phyloP scores from a whole-genome alignment of 768 basidiomycete genomes.

The Hydnomerulius pinastri region DNA sequence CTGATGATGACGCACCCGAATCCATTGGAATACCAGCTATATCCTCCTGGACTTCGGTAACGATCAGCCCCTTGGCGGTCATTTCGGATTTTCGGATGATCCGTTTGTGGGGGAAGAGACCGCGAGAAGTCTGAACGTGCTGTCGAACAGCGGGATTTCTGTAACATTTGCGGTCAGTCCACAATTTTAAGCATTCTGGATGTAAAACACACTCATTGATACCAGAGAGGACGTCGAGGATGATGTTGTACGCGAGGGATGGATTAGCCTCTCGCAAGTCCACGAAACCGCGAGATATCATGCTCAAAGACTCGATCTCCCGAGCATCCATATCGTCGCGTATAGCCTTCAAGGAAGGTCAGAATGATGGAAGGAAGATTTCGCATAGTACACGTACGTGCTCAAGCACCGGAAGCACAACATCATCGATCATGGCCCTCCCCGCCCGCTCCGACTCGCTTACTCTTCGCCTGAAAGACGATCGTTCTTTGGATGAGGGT shows the following conservation, averaged over 20 bases:
- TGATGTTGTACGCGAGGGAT: conserved; percentile 80
- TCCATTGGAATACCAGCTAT: conserved; percentile 51
- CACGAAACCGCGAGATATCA: conserved; percentile 86
- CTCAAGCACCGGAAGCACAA: conserved; percentile 78
- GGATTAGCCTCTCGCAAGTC: conserved; percentile 85
- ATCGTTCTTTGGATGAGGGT: conserved; percentile 37
- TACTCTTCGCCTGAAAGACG: conserved; percentile 47
- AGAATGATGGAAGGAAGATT: background rate
- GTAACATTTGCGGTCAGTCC: conserved; percentile 8
- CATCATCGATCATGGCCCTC: conserved; percentile 72
- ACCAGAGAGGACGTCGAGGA: conserved; percentile 87
- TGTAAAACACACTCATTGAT: conserved; percentile 79
- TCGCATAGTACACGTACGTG: conserved; percentile 49
- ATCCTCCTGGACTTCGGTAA: conserved; percentile 81
- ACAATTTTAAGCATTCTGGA: background rate
- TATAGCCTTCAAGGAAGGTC: conserved; percentile 50
- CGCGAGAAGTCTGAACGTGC: conserved; percentile 78
- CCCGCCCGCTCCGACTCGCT: conserved; percentile 71
- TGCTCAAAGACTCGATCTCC: conserved; percentile 86
- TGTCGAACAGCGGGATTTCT: conserved; percentile 81
- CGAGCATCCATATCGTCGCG: conserved; percentile 85
- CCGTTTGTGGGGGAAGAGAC: conserved; percentile 79
- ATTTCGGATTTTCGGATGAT: conserved; percentile 81
- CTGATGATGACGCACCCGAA: conserved; percentile 29
- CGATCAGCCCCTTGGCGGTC: conserved; percentile 81